Percentiles rank a stretch among this genome's conserved stretches.
Evolutionary conservation across 352 stramenopile species (phyloP).

Genomic region (Globisporangium megalacanthum): DNA sequence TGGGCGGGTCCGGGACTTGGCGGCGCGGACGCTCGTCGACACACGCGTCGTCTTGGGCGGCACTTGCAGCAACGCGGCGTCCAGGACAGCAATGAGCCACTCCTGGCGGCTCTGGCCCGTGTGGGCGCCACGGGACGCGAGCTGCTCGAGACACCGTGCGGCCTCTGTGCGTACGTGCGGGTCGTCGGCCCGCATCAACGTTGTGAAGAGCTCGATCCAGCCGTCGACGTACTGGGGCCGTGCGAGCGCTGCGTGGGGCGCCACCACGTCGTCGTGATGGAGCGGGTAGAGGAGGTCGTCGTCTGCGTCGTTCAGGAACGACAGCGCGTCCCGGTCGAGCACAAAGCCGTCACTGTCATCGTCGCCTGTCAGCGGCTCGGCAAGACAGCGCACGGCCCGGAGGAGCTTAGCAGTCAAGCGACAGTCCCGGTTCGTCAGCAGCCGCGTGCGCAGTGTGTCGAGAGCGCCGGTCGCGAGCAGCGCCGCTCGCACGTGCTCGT

Average conservation of each 20-base stretch:
- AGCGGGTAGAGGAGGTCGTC: slow-evolving; percentile 49
- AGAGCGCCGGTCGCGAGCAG: slow-evolving; percentile 33
- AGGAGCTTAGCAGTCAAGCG: slow-evolving; percentile 48
- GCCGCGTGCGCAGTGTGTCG: slow-evolving; percentile 32
- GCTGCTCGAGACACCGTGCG: slow-evolving; percentile 50
- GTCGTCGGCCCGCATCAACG: slow-evolving; percentile 49
- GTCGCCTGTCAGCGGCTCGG: slow-evolving; percentile 11
- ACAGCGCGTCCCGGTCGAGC: slow-evolving; percentile 52
- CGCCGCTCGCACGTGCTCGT: slow-evolving; percentile 29
- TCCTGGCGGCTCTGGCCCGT: slow-evolving; percentile 62
- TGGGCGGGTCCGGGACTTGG: slow-evolving; percentile 50
- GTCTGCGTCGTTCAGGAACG: slow-evolving; percentile 47
- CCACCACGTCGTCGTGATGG: slow-evolving; percentile 55
- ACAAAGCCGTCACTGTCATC: slow-evolving; percentile 15
- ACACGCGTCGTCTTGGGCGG: slow-evolving; percentile 31
- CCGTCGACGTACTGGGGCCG: slow-evolving; percentile 56
- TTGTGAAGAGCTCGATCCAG: slow-evolving; percentile 77
- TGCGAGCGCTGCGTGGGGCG: slow-evolving; percentile 25
- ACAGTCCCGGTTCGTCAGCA: slow-evolving; percentile 34
- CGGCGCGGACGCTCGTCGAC: slow-evolving; percentile 57
- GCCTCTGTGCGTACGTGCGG: slow-evolving; percentile 40
- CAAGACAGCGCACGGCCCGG: slow-evolving; percentile 41
- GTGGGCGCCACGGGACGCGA: slow-evolving; percentile 33
- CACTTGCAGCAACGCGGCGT: slow-evolving; percentile 55
- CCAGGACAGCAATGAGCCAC: slow-evolving; percentile 69